phyloP scores from a whole-genome alignment of 2,329 filamentous ascomycete genomes.

The Fusarium xylarioides region DNA sequence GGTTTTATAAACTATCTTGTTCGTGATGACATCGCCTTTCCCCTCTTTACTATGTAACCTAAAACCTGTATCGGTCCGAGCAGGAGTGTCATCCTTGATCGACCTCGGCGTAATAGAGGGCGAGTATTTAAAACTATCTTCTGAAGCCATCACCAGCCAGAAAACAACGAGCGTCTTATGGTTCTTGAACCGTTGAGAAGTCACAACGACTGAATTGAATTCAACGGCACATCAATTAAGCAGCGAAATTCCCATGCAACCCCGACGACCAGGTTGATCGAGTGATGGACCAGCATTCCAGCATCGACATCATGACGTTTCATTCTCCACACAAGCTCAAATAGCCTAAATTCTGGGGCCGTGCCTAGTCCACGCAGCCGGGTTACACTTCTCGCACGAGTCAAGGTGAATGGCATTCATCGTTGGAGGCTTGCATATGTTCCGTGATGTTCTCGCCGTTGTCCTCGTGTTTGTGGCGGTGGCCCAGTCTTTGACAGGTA shows the following conservation, averaged over 20 bases:
- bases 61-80: slow-evolving; percentile 13
- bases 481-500: neutral
- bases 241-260: neutral
- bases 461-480: slow-evolving; percentile 18
- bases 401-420: neutral
- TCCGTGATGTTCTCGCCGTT: slow-evolving; percentile 5
- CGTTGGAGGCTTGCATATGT: neutral
- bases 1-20: neutral
- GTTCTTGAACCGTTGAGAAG: neutral
- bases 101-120: neutral
- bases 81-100: slow-evolving; percentile 22
- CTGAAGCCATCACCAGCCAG: neutral
- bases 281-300: slow-evolving; percentile 13
- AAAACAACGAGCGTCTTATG: neutral
- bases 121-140: neutral
- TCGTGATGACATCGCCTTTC: slow-evolving; percentile 18
- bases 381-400: neutral
- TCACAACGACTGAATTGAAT: neutral
- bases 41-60: slow-evolving; percentile 13
- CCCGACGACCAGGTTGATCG: neutral
- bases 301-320: slow-evolving; percentile 9
- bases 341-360: slow-evolving; percentile 21
- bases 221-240: neutral
- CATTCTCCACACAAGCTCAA: slow-evolving; percentile 7
- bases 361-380: neutral